Evolutionary conservation across 352 stramenopile genomes (phyloP).

Genomic region (Phytophthora melonis): DNA sequence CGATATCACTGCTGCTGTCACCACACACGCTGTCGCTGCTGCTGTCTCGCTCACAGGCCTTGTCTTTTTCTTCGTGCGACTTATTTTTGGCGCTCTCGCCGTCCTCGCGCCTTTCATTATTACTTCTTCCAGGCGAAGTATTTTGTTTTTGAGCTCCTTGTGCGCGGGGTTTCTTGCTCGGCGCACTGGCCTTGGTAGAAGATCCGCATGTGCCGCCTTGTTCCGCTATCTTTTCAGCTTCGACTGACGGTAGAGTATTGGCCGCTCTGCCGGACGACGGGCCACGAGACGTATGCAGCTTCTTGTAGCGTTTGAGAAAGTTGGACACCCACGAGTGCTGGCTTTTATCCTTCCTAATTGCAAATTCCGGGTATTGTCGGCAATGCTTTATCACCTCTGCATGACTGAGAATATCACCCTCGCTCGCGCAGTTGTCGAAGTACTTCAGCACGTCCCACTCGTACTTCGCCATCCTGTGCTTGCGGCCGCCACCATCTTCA

Average conservation of each 20-base stretch:
- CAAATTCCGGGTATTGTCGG: not conserved
- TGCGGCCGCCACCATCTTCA: too few species aligned
- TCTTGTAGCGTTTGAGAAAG: not conserved
- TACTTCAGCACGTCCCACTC: too few species aligned
- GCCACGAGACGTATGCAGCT: not conserved
- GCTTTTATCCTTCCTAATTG: not conserved
- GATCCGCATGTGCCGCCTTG: not conserved
- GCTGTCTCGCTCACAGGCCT: not conserved
- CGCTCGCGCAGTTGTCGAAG: too few species aligned
- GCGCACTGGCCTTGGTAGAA: not conserved
- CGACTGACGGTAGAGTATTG: not conserved
- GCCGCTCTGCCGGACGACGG: not conserved
- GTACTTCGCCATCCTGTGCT: too few species aligned
- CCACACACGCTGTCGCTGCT: not conserved
- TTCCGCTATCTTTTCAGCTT: not conserved
- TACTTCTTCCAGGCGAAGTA: not conserved
- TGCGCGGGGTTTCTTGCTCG: not conserved
- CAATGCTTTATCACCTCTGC: not conserved
- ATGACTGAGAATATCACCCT: too few species aligned
- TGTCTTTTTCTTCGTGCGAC: not conserved
- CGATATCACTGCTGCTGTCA: not conserved
- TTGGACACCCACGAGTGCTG: not conserved
- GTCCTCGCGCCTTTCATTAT: not conserved
- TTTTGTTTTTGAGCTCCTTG: not conserved
- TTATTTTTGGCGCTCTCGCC: not conserved